Evolutionary conservation across 345 rosid genomes (phyloP), one percentile per base, ranked within the genome.

Genomic region (Eucalyptus polybractea): DNA sequence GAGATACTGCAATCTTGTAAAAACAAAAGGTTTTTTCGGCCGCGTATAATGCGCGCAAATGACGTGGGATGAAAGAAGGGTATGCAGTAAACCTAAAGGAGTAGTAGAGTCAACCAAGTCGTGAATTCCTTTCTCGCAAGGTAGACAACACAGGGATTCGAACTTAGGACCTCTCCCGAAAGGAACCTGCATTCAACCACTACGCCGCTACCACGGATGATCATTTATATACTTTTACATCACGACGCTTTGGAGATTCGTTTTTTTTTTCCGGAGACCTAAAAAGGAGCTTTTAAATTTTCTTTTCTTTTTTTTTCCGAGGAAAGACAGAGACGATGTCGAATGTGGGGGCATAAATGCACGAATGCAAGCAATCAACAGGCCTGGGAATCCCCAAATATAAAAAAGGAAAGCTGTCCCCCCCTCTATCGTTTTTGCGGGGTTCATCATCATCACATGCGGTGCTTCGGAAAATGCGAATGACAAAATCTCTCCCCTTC

Each of bases 61-160:
- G 15, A 60, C 0, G 15, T 3, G 67, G 7, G 15, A 60, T 7
- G 2, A 60, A 60, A 60, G 67, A 25, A 25, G 13, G 31, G 6
- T 2, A 5, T 1, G 14, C 1, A 42, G 5, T 42, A 42, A 42
- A 42, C 42, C 42, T 6, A 7, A 5, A 42, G 7, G 1, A 42
- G 5, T 42, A 42, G 2, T 5, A 42, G 42, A 42, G 42, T 42
- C 7, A n/a, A 40, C 42, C 42, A 42, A 42, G 42, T 42, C 42
- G 42, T 42, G 42, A 1, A 42, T 42, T 42, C 42, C 4, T 37
- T 37, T 37, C 40, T 37, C 40, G 40, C 7, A 5, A 5, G 6
- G 42, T 42, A 42, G 7, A 42, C 2, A 42, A 42, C 2, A 2
- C 1, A 5, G 7, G 7, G 2, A 42, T 42, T 42, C 42, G 2